Conservation (phyloP, 805 yeast genomes). For the Monosporozyma siamensis region DNA sequence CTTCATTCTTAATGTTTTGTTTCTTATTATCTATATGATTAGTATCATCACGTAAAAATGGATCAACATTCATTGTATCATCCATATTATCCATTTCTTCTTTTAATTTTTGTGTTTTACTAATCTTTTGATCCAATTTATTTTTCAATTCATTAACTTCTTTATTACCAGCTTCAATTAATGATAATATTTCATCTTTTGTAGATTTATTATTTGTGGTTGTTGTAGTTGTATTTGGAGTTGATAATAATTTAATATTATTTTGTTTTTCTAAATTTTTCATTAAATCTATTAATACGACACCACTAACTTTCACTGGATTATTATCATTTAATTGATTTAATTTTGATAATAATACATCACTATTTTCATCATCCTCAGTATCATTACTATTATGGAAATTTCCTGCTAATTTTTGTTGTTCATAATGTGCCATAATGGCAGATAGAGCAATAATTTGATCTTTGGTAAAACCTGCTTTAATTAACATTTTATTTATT, state of each 20-base stretch:
- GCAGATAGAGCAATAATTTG: slow-evolving; percentile 71
- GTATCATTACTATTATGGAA: background rate
- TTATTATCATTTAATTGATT: slow-evolving; percentile 2
- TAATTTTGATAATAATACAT: background rate
- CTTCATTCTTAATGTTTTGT: too few relatives aligned
- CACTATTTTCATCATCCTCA: background rate
- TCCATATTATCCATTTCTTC: background rate
- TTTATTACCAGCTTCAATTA: slow-evolving; percentile 6
- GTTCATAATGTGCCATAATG: slow-evolving; percentile 61
- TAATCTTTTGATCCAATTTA: slow-evolving; percentile 59
- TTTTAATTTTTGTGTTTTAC: slow-evolving; percentile 32
- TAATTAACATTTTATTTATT: slow-evolving; percentile 51
- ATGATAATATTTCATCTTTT: slow-evolving; percentile 3
- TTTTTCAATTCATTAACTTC: slow-evolving; percentile 68
- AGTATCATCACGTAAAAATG: background rate
- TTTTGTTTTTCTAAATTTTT: background rate
- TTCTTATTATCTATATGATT: too few relatives aligned
- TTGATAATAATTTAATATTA: background rate
- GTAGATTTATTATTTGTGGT: background rate
- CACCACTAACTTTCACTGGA: background rate
- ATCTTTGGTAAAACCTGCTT: slow-evolving; percentile 57
- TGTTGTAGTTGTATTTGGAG: too few relatives aligned
- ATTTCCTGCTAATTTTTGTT: slow-evolving; percentile 12
- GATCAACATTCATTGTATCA: background rate
- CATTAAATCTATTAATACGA: background rate